A percentile compares a stretch with the other conserved stretches of the same genome.
These are phyloP conservation scores for Podila minutissima DNA, from an alignment of 192 early-diverging fungal species.

Conservation along the genomic window DNA sequence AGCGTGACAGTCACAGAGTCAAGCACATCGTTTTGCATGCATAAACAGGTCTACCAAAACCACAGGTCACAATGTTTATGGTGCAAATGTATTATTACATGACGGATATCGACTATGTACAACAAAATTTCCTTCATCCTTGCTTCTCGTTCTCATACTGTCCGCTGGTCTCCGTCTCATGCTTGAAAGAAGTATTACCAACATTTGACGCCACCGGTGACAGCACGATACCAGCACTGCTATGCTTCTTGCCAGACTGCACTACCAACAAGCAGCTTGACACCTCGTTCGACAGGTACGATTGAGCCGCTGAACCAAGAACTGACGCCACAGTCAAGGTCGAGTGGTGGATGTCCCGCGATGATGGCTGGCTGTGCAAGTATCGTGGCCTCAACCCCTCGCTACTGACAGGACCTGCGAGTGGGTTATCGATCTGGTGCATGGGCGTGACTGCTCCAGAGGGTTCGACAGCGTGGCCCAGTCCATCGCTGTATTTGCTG, in stretches of 20 bases:
- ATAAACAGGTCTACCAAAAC: too few species aligned
- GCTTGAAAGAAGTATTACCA: neutral
- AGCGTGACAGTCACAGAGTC: too few species aligned
- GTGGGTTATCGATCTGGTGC: slow-evolving; percentile 15
- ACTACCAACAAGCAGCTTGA: slow-evolving; percentile 24
- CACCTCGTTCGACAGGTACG: slow-evolving; percentile 20
- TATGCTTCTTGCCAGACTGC: slow-evolving; percentile 20
- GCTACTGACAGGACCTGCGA: neutral
- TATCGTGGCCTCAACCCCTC: slow-evolving; percentile 19
- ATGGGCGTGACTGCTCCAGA: neutral
- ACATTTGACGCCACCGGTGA: slow-evolving; percentile 15
- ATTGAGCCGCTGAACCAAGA: slow-evolving; percentile 21
- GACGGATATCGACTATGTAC: too few species aligned
- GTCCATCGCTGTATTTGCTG: slow-evolving; percentile 3
- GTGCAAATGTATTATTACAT: too few species aligned
- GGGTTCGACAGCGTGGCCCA: slow-evolving; percentile 11
- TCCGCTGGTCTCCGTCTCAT: too few species aligned
- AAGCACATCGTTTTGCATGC: too few species aligned
- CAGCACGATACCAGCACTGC: neutral
- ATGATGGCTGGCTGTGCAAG: slow-evolving; percentile 28
- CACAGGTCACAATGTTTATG: too few species aligned
- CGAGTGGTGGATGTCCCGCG: slow-evolving; percentile 35
- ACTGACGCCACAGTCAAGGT: slow-evolving; percentile 22
- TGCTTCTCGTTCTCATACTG: neutral
- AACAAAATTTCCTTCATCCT: neutral